Percentiles rank a stretch among this genome's conserved stretches.
These are phyloP conservation scores for Alloteropsis semialata DNA, from an alignment of 176 grass and related monocot genomes.

Conservation along the genomic window DNA sequence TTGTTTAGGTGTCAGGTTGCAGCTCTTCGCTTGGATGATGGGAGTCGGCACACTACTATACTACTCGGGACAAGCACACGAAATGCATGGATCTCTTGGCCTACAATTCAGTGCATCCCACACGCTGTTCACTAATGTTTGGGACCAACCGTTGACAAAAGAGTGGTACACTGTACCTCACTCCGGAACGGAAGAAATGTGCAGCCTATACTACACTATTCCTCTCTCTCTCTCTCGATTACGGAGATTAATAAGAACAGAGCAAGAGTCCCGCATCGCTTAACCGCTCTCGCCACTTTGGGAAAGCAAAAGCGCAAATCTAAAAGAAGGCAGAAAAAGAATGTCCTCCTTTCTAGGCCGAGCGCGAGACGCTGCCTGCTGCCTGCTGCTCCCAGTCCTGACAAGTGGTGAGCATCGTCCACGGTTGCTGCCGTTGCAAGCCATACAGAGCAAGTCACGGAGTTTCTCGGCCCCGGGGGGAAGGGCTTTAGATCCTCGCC, in stretches of 20 bases:
- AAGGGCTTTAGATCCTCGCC: background rate
- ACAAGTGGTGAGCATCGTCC: conserved; percentile 11
- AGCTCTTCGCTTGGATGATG: too few relatives aligned
- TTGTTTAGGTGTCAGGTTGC: too few relatives aligned
- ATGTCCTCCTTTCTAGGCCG: conserved; percentile 27
- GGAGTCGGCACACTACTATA: too few relatives aligned
- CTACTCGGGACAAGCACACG: background rate
- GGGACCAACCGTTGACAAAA: conserved; percentile 3
- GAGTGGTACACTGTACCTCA: background rate
- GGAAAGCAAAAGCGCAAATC: conserved; percentile 39
- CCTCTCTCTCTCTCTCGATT: background rate
- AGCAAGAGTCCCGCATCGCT: background rate
- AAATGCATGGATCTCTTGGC: background rate
- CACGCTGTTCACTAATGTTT: background rate
- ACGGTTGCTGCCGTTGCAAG: conserved; percentile 31
- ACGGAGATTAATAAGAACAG: background rate
- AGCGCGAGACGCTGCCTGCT: background rate
- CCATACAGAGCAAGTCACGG: conserved; percentile 14
- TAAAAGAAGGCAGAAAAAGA: background rate
- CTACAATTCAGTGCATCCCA: background rate
- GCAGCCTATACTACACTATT: background rate
- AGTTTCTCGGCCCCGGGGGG: conserved; percentile 30
- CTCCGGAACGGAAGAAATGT: background rate
- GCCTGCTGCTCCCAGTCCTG: background rate
- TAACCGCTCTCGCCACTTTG: conserved; percentile 10